Evolutionary conservation across 2,329 filamentous ascomycete species (phyloP), one percentile per base, ranked within the genome.

Genomic region (Colletotrichum higginsianum): DNA sequence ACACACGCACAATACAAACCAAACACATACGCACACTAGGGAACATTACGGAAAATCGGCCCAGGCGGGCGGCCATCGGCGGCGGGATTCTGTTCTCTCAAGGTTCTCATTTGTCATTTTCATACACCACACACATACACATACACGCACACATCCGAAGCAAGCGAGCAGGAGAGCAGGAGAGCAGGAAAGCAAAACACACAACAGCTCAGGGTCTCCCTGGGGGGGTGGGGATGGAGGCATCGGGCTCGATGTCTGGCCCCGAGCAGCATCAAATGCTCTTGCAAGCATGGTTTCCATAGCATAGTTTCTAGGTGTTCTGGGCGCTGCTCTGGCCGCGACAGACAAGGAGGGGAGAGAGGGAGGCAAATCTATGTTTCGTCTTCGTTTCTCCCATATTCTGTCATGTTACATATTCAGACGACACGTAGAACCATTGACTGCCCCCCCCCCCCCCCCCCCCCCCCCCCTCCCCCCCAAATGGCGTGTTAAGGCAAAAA

Each of bases 221-320:
- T 23, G 30, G 30, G 30, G 30, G 30, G 30, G 6, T 35, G 53
- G n/a, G 35, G 53, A 23, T 42, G n/a, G 23, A 16, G 53, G 35
- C 35, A 13, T 23, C 58, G 7, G 58, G 35, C 35, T 40, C 46
- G 11, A 18, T 21, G 18, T 38, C 30, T 42, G 55, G 42, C 16
- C 30, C 40, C 16, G 38, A 46, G 38, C 46, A 21, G 38, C 8
- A 23, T 16, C 18, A 30, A 44, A 35, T 62, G 62, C 67, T 55
- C 66, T 70, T 16, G 53, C 47, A 61, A 66, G 55, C 55, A 61
- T 61, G 55, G 40, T 61, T 67, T 53, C 66, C 67, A 67, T 40
- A 40, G 63, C 67, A 67, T 71, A 49, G 63, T 61, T 49, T 46
- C 30, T 46, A 55, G 62, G 62, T 70, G 62, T 70, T 70, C 12